These are phyloP conservation scores for Brettanomyces naardenensis DNA, from an alignment of 805 yeast species.

Conservation along the genomic window DNA sequence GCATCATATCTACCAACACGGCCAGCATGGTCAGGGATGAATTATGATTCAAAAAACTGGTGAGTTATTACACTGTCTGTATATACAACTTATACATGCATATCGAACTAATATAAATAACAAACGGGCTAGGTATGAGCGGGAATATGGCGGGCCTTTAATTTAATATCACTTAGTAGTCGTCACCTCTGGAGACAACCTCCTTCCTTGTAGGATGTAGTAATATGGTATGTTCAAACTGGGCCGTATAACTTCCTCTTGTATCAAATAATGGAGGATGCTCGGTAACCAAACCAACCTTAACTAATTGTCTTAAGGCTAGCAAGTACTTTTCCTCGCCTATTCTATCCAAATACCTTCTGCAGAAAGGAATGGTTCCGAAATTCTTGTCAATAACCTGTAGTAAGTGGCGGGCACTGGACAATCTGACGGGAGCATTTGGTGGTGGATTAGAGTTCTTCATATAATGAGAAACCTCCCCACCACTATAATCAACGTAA, in stretches of 20 bases:
- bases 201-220: slow-evolving; percentile 90
- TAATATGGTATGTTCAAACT: slow-evolving; percentile 88
- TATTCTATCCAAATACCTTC: slow-evolving; percentile 83
- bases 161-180: slow-evolving; percentile 59
- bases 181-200: slow-evolving; percentile 92
- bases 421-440: slow-evolving; percentile 45
- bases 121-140: no score
- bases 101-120: no score
- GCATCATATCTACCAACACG: no score
- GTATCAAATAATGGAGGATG: slow-evolving; percentile 88
- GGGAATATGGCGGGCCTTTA: no score
- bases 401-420: slow-evolving; percentile 63
- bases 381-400: slow-evolving; percentile 69
- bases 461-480: slow-evolving; percentile 94
- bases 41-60: no score
- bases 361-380: slow-evolving; percentile 95
- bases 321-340: slow-evolving; percentile 89
- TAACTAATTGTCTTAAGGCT: slow-evolving; percentile 79
- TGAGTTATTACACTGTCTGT: no score
- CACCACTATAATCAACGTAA: slow-evolving; percentile 58
- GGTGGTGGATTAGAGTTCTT: slow-evolving; percentile 43
- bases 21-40: no score
- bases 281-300: slow-evolving; percentile 82
- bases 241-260: slow-evolving; percentile 89
- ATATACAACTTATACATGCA: no score